Evolutionary conservation across 192 early-diverging fungal genomes (phyloP).

Genomic region (Dissophora globulifera): DNA sequence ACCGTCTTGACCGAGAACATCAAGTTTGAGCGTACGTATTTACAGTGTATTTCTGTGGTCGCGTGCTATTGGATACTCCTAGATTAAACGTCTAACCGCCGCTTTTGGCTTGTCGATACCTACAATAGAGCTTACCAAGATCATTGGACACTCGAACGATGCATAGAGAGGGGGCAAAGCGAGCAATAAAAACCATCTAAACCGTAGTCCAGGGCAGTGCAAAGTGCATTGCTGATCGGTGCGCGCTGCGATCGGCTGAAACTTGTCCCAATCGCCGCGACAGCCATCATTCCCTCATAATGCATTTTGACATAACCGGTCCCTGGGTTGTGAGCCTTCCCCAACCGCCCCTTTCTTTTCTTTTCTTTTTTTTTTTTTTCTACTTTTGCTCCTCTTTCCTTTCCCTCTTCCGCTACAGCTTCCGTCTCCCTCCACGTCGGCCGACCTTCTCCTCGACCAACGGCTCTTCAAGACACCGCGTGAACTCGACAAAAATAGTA

Average conservation of each 20-base stretch:
- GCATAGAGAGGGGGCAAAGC: constrained; percentile 22
- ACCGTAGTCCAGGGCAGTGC: neutral
- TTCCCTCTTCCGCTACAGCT: constrained; percentile 6
- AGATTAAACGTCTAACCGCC: too few species aligned
- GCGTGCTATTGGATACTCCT: too few species aligned
- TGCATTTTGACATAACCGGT: neutral
- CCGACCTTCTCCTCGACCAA: too few species aligned
- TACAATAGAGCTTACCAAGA: constrained; percentile 47
- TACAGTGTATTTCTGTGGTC: too few species aligned
- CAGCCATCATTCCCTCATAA: too few species aligned
- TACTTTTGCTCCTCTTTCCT: neutral
- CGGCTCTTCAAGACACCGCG: too few species aligned
- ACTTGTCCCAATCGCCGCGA: constrained; percentile 11
- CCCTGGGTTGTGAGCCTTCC: too few species aligned
- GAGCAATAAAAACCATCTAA: constrained; percentile 8
- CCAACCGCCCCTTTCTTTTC: neutral
- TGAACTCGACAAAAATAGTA: too few species aligned
- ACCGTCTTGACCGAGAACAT: constrained; percentile 89
- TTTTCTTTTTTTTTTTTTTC: constrained; percentile 16
- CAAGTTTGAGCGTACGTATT: constrained; percentile 78
- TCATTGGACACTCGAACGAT: constrained; percentile 52
- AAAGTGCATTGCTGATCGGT: too few species aligned
- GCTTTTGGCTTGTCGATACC: neutral
- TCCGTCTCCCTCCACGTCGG: too few species aligned
- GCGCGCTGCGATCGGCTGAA: constrained; percentile 2